phyloP scores from a whole-genome alignment of 2,329 filamentous ascomycete species.

The Didymella exigua region DNA sequence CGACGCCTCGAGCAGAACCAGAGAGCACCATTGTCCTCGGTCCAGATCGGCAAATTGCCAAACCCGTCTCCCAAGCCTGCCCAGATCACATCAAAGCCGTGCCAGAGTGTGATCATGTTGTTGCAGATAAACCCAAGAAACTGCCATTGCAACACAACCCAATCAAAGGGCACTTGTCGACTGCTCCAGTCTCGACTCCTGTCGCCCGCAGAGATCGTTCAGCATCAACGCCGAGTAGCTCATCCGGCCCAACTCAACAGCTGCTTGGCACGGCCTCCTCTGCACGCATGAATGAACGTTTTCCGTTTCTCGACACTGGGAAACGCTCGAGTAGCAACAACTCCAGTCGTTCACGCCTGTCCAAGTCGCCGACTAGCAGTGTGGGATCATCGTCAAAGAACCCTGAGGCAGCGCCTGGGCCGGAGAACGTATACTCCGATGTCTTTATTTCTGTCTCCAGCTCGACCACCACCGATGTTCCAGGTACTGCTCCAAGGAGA shows the following conservation, averaged over 20 bases:
- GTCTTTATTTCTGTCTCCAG: conserved; percentile 21
- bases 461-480: conserved; percentile 8
- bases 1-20: conserved; percentile 5
- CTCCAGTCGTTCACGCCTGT: conserved; percentile 23
- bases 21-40: not conserved
- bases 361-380: conserved; percentile 24
- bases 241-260: conserved; percentile 16
- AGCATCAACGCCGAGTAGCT: conserved; percentile 9
- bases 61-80: not conserved
- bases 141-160: not conserved
- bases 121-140: not conserved
- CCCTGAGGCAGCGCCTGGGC: conserved; percentile 17
- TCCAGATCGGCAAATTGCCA: not conserved
- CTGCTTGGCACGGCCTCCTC: conserved; percentile 29
- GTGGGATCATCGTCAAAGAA: conserved; percentile 19
- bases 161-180: not conserved
- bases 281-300: conserved; percentile 54
- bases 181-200: not conserved
- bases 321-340: conserved; percentile 38
- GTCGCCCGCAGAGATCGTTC: not conserved
- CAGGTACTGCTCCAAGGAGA: conserved; percentile 13
- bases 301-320: conserved; percentile 48
- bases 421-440: conserved; percentile 29
- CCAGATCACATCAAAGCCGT: too few species aligned
- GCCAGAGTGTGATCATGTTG: too few species aligned